Evolutionary conservation across 441 rosid genomes (phyloP).

Genomic region (Populus trichocarpa): DNA sequence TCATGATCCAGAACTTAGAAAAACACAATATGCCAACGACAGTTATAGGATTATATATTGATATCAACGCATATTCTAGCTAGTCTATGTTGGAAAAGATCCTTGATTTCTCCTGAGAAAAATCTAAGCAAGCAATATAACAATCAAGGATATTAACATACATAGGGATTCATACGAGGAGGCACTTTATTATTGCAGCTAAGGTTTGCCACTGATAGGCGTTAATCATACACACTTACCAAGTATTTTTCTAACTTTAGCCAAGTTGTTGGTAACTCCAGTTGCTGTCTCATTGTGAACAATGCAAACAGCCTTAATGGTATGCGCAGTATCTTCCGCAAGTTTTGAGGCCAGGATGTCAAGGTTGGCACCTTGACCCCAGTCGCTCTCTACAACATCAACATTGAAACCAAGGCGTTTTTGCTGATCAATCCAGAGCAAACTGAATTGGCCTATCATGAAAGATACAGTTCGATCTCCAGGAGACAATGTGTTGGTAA

Average conservation of each 20-base stretch:
- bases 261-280: conserved; percentile 91
- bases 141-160: not conserved
- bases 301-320: conserved; percentile 94
- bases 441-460: conserved; percentile 90
- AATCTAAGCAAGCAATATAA: not conserved
- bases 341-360: conserved; percentile 72
- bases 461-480: conserved; percentile 90
- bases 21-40: not conserved
- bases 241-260: conserved; percentile 73
- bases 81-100: not conserved
- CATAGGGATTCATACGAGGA: not conserved
- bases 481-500: conserved; percentile 94
- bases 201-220: not conserved
- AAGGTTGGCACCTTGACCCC: conserved; percentile 98
- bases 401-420: conserved; percentile 90
- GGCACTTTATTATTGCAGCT: not conserved
- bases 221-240: conserved; percentile 38
- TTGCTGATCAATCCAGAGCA: conserved; percentile 99
- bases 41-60: not conserved
- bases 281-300: conserved; percentile 97
- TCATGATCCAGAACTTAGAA: not conserved
- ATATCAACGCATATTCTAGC: not conserved
- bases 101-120: not conserved
- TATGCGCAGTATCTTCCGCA: conserved; percentile 61
- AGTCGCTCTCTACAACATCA: conserved; percentile 87